A percentile compares a stretch with the other conserved stretches of the same genome.
phyloP scores from a whole-genome alignment of 352 stramenopile species.

The Globisporangium cystogenes region DNA sequence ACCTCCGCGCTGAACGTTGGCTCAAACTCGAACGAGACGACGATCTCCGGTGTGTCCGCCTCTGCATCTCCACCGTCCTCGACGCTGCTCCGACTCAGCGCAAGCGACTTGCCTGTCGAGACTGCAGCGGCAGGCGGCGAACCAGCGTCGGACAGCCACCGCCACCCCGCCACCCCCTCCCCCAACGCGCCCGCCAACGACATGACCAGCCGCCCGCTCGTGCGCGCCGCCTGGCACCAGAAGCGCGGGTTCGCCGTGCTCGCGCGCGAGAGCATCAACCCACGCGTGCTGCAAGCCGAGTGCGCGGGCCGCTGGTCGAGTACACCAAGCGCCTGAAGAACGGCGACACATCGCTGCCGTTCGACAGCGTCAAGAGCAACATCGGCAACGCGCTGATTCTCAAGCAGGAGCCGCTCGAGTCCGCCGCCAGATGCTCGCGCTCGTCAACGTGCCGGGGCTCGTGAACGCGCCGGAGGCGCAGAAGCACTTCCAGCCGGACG shows the following conservation, averaged over 20 bases:
- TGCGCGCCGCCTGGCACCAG: neutral
- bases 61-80: neutral
- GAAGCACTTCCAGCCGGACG: slow-evolving; percentile 82
- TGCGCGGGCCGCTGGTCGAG: slow-evolving; percentile 80
- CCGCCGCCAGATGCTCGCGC: slow-evolving; percentile 88
- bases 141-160: slow-evolving; percentile 11
- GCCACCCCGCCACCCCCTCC: neutral
- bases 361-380: slow-evolving; percentile 96
- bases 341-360: slow-evolving; percentile 70
- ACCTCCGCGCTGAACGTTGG: slow-evolving; percentile 19
- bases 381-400: slow-evolving; percentile 97
- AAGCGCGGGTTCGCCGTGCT: slow-evolving; percentile 59
- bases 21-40: slow-evolving; percentile 37
- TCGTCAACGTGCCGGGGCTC: slow-evolving; percentile 86
- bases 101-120: slow-evolving; percentile 28
- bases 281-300: slow-evolving; percentile 72
- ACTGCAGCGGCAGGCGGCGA: slow-evolving; percentile 26
- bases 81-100: neutral
- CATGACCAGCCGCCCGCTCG: slow-evolving; percentile 9
- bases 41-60: slow-evolving; percentile 14
- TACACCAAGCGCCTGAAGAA: slow-evolving; percentile 61
- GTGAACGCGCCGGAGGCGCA: slow-evolving; percentile 76
- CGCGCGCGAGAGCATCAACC: slow-evolving; percentile 74
- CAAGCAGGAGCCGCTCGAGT: slow-evolving; percentile 93
- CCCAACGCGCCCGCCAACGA: no score